Evolutionary conservation across 2,329 filamentous ascomycete species (phyloP).

Genomic region (Claviceps cyperi): DNA sequence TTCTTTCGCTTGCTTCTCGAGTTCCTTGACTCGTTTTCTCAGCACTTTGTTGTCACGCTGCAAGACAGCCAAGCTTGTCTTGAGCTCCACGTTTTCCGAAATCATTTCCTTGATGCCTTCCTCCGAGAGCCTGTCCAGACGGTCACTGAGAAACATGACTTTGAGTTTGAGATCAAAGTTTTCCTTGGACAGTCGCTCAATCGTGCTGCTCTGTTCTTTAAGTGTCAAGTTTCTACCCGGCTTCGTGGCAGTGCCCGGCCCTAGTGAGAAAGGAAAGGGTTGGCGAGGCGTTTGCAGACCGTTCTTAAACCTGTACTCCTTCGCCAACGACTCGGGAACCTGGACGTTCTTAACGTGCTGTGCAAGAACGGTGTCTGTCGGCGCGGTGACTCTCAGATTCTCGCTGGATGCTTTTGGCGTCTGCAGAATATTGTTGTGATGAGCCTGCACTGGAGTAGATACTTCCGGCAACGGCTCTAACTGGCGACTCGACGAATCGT

Average conservation of each 20-base stretch:
- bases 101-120: constrained; percentile 98
- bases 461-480: constrained; percentile 37
- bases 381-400: constrained; percentile 37
- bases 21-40: constrained; percentile 65
- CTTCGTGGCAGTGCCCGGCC: constrained; percentile 30
- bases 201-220: constrained; percentile 95
- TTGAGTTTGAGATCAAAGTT: constrained; percentile 97
- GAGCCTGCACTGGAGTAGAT: constrained; percentile 25
- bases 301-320: constrained; percentile 69
- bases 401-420: constrained; percentile 54
- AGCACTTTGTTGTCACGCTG: constrained; percentile 83
- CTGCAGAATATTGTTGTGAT: constrained; percentile 35
- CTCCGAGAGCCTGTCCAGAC: constrained; percentile 82
- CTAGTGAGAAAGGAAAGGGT: constrained; percentile 27
- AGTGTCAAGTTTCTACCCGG: constrained; percentile 65
- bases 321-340: constrained; percentile 75
- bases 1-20: constrained; percentile 66
- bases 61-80: constrained; percentile 74
- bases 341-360: constrained; percentile 82
- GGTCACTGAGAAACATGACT: constrained; percentile 91
- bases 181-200: constrained; percentile 90
- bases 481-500: constrained; percentile 29
- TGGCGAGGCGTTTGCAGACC: constrained; percentile 46
- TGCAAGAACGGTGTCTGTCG: constrained; percentile 78
- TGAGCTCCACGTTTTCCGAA: constrained; percentile 89